These are phyloP conservation scores for Tuctoria greenei DNA, from an alignment of 176 grass and related monocot genomes.

Conservation along the genomic window DNA sequence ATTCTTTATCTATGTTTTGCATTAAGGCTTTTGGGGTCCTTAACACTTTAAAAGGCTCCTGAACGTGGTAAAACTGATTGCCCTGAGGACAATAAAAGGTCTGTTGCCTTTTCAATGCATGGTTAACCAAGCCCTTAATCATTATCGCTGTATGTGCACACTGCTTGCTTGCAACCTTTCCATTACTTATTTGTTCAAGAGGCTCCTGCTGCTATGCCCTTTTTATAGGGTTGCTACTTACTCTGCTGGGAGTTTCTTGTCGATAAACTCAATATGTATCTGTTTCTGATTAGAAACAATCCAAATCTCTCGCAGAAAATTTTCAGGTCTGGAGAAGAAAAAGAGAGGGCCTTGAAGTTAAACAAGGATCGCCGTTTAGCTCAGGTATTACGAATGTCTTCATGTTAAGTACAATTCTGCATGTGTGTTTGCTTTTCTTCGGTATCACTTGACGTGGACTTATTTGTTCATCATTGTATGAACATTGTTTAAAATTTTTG, in stretches of 20 bases:
- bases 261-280: neutral
- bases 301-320: constrained; percentile 63
- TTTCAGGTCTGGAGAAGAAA: constrained; percentile 63
- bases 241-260: neutral
- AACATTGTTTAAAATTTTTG: neutral
- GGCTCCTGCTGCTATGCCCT: neutral
- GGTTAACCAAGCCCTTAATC: neutral
- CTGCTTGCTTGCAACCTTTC: neutral
- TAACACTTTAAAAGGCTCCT: neutral
- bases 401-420: neutral
- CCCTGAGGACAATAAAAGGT: neutral
- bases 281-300: constrained; percentile 17
- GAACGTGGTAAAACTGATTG: neutral
- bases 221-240: neutral
- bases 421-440: neutral
- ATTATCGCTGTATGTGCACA: neutral
- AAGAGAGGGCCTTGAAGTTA: constrained; percentile 68
- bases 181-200: neutral
- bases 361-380: constrained; percentile 80
- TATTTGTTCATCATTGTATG: neutral
- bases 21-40: neutral
- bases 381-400: constrained; percentile 41
- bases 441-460: neutral
- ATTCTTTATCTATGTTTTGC: neutral
- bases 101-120: neutral